Base-by-base conservation (phyloP, 345 rosid genomes). In the Punica granatum region DNA sequence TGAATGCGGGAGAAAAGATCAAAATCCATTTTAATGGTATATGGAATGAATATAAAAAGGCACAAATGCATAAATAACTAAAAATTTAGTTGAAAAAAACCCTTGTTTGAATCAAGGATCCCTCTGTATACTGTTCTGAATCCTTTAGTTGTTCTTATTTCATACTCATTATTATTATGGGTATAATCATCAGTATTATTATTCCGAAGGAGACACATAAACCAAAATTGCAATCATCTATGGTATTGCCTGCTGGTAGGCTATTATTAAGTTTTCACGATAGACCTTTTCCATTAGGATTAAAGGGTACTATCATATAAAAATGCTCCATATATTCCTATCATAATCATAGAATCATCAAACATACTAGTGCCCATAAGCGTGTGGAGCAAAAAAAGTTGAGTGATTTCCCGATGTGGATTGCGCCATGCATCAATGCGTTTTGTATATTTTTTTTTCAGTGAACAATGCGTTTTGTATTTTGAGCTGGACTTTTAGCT, bases 221-320 rank as follows among this genome's bases (percentile, higher is more conserved):
- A 79, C 88, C 79, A 74, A 69, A 79, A 42, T 53, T 11, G 80
- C 72, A 76, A 82, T 80, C 64, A 79, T 76, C 67, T 68, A 69
- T 61, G 32, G 1, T 25, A 36, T 3, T 42, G 60, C 51, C 23
- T 16, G 0, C 36, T 42, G 46, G 34, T 23, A 70, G 49, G 48
- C 74, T 68, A 74, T 73, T 23, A 64, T 65, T 75, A 21, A 14
- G 32, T 11, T 26, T 64, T 64, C 75, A 71, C 79, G 81, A 76
- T 26, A 69, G 25, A 69, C 28, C 35, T n/a, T 41, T 64, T 19
- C 67, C 41, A 43, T 33, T 25, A 41, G 11, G 25, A 21, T 14
- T 19, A 30, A 43, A 36, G 31, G 60, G 25, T 7, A 53, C 3
- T 11, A 41, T 41, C 53, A 46, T 46, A 18, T 44, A 44, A 42